These are phyloP conservation scores for Durusdinium trenchii DNA, from an alignment of 73 alveolate genomes.

Conservation along the genomic window DNA sequence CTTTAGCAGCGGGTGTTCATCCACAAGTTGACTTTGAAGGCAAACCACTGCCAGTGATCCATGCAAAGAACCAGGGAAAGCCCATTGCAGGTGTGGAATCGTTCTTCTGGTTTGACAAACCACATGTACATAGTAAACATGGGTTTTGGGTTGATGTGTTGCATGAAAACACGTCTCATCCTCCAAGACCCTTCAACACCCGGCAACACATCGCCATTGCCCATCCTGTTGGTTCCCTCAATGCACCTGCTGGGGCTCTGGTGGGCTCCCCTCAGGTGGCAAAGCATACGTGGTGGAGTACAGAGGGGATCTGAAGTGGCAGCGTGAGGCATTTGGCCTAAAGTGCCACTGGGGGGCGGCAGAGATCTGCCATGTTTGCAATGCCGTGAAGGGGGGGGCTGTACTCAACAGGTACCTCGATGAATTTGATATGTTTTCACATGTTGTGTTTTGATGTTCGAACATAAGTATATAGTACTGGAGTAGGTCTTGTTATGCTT, in stretches of 20 bases:
- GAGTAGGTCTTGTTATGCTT: neutral
- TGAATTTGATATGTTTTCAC: neutral
- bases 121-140: neutral
- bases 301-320: conserved; percentile 28
- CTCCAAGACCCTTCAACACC: too few species aligned
- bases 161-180: too few species aligned
- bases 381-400: neutral
- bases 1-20: neutral
- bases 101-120: neutral
- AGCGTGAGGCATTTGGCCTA: conserved; percentile 22
- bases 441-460: too few species aligned
- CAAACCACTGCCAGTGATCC: neutral
- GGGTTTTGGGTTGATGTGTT: too few species aligned
- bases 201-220: too few species aligned
- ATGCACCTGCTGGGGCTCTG: neutral
- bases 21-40: conserved; percentile 9
- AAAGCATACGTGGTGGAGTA: neutral
- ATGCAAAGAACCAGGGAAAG: neutral
- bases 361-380: neutral
- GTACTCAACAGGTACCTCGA: too few species aligned
- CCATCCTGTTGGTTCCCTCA: too few species aligned
- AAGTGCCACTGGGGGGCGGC: neutral
- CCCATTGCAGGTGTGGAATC: neutral
- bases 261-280: neutral
- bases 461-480: too few species aligned